Conservation (phyloP, 371 early-diverging fungal genomes). For the Lichtheimia hyalospora region DNA sequence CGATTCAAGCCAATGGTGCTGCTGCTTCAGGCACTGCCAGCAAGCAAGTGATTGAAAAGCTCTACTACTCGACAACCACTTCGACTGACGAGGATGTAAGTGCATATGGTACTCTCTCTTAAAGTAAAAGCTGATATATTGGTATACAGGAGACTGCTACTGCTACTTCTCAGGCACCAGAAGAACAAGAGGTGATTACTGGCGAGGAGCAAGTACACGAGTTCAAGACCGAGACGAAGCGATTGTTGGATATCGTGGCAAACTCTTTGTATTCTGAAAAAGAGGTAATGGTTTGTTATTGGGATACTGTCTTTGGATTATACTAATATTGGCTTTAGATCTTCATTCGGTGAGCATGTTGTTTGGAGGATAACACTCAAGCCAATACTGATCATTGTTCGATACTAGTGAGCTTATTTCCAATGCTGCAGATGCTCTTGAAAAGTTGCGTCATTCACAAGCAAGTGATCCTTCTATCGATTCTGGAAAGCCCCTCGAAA, state of each 20-base stretch:
- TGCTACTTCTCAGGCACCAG: background rate
- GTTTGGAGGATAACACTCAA: background rate
- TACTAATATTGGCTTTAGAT: slow-evolving; percentile 16
- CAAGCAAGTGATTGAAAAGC: background rate
- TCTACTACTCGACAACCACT: background rate
- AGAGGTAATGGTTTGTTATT: slow-evolving; percentile 51
- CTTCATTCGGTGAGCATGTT: slow-evolving; percentile 68
- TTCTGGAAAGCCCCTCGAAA: slow-evolving; percentile 73
- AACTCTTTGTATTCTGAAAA: slow-evolving; percentile 89
- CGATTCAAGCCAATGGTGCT: slow-evolving; percentile 1
- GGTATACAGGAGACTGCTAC: background rate
- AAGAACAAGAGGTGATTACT: slow-evolving; percentile 29
- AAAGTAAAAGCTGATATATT: background rate
- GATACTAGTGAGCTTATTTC: slow-evolving; percentile 88
- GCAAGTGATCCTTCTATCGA: slow-evolving; percentile 58
- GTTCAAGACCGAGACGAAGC: slow-evolving; percentile 86
- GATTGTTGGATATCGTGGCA: slow-evolving; percentile 83
- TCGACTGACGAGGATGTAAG: background rate
- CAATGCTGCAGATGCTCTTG: slow-evolving; percentile 98
- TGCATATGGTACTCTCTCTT: background rate
- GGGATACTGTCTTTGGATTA: background rate
- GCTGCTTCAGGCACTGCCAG: background rate
- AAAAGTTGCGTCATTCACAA: slow-evolving; percentile 89
- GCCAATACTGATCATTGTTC: no score
- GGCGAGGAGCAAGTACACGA: slow-evolving; percentile 53